Percentiles rank a stretch among this genome's conserved stretches.
These are phyloP conservation scores for Xylariales sp. DNA, from an alignment of 2,329 filamentous ascomycete genomes.

Conservation along the genomic window DNA sequence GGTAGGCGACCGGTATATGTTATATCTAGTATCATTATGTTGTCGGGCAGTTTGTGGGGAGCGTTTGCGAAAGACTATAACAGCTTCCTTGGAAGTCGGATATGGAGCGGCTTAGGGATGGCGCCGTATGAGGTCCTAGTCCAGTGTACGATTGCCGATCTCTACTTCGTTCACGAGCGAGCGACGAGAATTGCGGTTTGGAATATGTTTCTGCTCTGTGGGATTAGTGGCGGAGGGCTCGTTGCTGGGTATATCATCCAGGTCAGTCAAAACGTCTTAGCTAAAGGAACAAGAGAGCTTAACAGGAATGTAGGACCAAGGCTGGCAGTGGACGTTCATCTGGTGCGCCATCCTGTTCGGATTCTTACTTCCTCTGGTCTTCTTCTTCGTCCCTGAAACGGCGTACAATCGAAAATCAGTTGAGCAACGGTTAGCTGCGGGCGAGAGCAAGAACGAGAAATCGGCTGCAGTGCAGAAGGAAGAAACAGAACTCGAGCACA, in stretches of 20 bases:
- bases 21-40: slow-evolving; percentile 40
- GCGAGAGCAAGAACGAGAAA: neutral
- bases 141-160: slow-evolving; percentile 44
- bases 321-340: slow-evolving; percentile 41
- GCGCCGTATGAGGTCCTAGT: slow-evolving; percentile 48
- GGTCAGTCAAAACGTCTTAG: slow-evolving; percentile 11
- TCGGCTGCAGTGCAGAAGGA: slow-evolving; percentile 12
- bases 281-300: neutral
- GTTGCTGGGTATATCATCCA: slow-evolving; percentile 37
- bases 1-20: slow-evolving; percentile 47
- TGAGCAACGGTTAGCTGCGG: slow-evolving; percentile 13
- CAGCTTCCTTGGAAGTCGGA: slow-evolving; percentile 40
- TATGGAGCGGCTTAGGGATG: slow-evolving; percentile 44
- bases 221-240: slow-evolving; percentile 35
- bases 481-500: slow-evolving; percentile 18
- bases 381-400: slow-evolving; percentile 48
- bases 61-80: slow-evolving; percentile 36
- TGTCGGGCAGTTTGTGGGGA: slow-evolving; percentile 44
- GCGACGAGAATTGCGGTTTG: slow-evolving; percentile 37
- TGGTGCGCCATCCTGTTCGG: slow-evolving; percentile 43
- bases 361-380: slow-evolving; percentile 35
- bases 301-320: slow-evolving; percentile 23
- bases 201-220: slow-evolving; percentile 36
- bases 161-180: slow-evolving; percentile 43
- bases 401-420: slow-evolving; percentile 34